Conservation (phyloP, 495 filamentous ascomycete genomes). For the Penicillium arizonense region DNA sequence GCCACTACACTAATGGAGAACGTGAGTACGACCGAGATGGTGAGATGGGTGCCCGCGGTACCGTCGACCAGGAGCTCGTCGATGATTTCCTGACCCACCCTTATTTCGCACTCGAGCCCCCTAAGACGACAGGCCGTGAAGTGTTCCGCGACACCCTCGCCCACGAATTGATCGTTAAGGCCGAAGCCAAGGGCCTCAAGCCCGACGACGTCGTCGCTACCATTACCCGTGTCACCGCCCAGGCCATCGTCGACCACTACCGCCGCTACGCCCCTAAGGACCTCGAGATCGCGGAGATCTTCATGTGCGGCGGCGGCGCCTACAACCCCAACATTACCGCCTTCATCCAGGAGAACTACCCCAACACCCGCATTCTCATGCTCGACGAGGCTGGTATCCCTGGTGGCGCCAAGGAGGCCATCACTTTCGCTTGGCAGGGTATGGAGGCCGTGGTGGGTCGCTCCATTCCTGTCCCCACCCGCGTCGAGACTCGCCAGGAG, state of each 20-base stretch:
- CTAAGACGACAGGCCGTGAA: slow-evolving; percentile 59
- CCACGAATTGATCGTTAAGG: slow-evolving; percentile 45
- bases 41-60: slow-evolving; percentile 50
- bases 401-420: slow-evolving; percentile 54
- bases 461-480: slow-evolving; percentile 48
- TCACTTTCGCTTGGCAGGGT: slow-evolving; percentile 56
- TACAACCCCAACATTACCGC: slow-evolving; percentile 55
- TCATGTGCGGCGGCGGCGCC: slow-evolving; percentile 59
- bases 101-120: slow-evolving; percentile 49
- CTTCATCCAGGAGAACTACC: slow-evolving; percentile 49
- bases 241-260: slow-evolving; percentile 57
- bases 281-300: slow-evolving; percentile 53
- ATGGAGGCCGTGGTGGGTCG: slow-evolving; percentile 54
- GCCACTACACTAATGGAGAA: slow-evolving; percentile 33
- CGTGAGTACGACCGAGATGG: slow-evolving; percentile 45
- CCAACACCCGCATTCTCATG: slow-evolving; percentile 49
- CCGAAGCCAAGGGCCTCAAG: slow-evolving; percentile 38
- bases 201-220: slow-evolving; percentile 53
- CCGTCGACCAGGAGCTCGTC: slow-evolving; percentile 51
- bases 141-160: slow-evolving; percentile 55
- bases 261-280: slow-evolving; percentile 46
- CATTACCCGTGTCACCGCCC: slow-evolving; percentile 55
- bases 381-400: slow-evolving; percentile 55
- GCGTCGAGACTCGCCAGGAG: slow-evolving; percentile 47
- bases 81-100: slow-evolving; percentile 48